These are phyloP conservation scores for Coemansia umbellata DNA, from an alignment of 192 early-diverging fungal species.

Conservation along the genomic window DNA sequence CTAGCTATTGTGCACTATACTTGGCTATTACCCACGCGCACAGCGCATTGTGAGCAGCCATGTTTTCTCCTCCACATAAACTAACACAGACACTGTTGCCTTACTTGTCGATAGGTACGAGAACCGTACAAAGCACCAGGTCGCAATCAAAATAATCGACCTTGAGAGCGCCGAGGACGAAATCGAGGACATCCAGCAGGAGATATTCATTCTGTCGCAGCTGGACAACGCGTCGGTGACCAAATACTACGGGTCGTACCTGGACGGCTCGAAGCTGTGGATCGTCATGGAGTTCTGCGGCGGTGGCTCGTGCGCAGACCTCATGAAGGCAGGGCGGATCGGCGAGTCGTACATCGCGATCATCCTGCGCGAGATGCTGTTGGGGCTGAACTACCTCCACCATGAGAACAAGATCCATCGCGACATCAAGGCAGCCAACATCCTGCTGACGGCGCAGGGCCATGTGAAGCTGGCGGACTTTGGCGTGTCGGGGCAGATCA, in stretches of 20 bases:
- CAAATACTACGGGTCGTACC: constrained; percentile 84
- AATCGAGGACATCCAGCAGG: constrained; percentile 98
- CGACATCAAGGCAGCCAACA: constrained; percentile 96
- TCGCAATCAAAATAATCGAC: constrained; percentile 98
- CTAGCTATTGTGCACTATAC: neutral
- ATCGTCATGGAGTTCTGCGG: constrained; percentile 98
- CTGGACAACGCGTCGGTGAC: constrained; percentile 85
- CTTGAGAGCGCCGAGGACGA: constrained; percentile 95
- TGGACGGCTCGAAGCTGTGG: constrained; percentile 88
- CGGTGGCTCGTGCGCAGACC: constrained; percentile 91
- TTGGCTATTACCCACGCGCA: too few relatives aligned
- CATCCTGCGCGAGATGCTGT: constrained; percentile 81
- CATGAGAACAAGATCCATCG: constrained; percentile 82
- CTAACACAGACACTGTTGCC: too few relatives aligned
- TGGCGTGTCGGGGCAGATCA: constrained; percentile 94
- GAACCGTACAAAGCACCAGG: constrained; percentile 55
- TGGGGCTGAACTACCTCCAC: constrained; percentile 92
- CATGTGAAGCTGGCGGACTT: constrained; percentile 96
- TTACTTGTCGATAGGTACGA: constrained; percentile 45
- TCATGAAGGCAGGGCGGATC: constrained; percentile 84
- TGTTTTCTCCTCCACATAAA: too few relatives aligned
- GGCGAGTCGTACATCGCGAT: constrained; percentile 90
- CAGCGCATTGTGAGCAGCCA: too few relatives aligned
- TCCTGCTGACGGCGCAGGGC: constrained; percentile 67
- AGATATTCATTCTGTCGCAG: constrained; percentile 93